Conservation (phyloP, 106 monocot species). For the Acorus gramineus region DNA sequence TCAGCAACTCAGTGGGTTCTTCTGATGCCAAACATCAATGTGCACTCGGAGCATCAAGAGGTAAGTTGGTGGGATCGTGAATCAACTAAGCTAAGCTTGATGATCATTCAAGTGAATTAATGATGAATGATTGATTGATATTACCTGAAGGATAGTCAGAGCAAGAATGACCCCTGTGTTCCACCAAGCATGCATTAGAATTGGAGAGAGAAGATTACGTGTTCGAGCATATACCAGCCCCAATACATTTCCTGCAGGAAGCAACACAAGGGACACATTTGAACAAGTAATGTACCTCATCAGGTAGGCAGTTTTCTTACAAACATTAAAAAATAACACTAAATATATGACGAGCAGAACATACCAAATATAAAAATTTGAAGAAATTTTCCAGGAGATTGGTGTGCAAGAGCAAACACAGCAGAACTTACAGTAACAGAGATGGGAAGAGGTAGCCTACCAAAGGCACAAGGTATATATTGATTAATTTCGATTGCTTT, state of each 20-base stretch:
- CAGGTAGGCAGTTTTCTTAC: background rate
- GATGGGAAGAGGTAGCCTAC: conserved; percentile 32
- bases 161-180: conserved; percentile 31
- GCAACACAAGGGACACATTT: background rate
- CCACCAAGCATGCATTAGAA: conserved; percentile 39
- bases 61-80: too few species aligned
- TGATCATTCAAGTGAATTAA: too few species aligned
- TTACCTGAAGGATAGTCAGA: conserved; percentile 26
- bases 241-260: conserved; percentile 19
- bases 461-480: conserved; percentile 1
- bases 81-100: too few species aligned
- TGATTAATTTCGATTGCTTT: background rate
- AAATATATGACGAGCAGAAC: background rate
- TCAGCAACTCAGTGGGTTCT: too few species aligned
- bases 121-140: too few species aligned
- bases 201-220: conserved; percentile 37
- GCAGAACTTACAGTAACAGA: conserved; percentile 29
- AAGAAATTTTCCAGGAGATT: conserved; percentile 38
- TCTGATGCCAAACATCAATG: too few species aligned
- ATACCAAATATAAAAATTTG: conserved; percentile 42
- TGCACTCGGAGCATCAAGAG: too few species aligned
- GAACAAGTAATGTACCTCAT: background rate
- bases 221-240: conserved; percentile 37
- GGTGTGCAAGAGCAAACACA: conserved; percentile 32
- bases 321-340: background rate